phyloP scores from a whole-genome alignment of 2,329 filamentous ascomycete genomes.

The Proliferodiscus dingleyae region DNA sequence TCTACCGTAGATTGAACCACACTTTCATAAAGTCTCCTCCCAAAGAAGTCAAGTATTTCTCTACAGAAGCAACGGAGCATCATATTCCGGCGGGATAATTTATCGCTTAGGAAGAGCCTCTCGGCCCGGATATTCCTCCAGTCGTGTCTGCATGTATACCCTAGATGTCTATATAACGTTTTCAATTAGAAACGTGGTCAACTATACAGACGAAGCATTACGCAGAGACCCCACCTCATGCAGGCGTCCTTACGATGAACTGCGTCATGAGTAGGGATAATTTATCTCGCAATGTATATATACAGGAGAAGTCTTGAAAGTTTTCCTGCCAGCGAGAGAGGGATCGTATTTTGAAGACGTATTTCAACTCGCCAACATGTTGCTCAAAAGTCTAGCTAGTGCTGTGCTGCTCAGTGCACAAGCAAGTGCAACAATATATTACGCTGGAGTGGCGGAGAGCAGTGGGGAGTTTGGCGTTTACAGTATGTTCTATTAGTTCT shows the following conservation, averaged over 20 bases:
- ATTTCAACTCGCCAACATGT: slow-evolving; percentile 11
- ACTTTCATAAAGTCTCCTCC: too few relatives aligned
- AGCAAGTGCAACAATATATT: slow-evolving; percentile 39
- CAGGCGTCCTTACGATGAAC: not conserved
- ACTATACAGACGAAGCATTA: too few relatives aligned
- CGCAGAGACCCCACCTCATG: too few relatives aligned
- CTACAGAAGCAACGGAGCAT: not conserved
- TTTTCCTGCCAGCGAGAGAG: not conserved
- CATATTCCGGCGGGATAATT: not conserved
- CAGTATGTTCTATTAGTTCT: slow-evolving; percentile 21
- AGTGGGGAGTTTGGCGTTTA: slow-evolving; percentile 44
- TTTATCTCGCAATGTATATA: not conserved
- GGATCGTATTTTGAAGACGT: not conserved
- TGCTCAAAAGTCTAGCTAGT: slow-evolving; percentile 12
- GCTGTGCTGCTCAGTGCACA: slow-evolving; percentile 17
- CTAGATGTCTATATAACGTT: not conserved
- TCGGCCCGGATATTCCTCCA: not conserved
- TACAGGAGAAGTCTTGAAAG: not conserved
- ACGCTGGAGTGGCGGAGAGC: slow-evolving; percentile 44
- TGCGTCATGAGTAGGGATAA: not conserved
- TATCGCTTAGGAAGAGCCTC: not conserved
- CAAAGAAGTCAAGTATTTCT: not conserved
- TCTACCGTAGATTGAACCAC: too few relatives aligned
- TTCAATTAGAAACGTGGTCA: too few relatives aligned
- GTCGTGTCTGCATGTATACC: not conserved